Conservation (phyloP, 2,329 filamentous ascomycete genomes). For the Clonostachys rosea region DNA sequence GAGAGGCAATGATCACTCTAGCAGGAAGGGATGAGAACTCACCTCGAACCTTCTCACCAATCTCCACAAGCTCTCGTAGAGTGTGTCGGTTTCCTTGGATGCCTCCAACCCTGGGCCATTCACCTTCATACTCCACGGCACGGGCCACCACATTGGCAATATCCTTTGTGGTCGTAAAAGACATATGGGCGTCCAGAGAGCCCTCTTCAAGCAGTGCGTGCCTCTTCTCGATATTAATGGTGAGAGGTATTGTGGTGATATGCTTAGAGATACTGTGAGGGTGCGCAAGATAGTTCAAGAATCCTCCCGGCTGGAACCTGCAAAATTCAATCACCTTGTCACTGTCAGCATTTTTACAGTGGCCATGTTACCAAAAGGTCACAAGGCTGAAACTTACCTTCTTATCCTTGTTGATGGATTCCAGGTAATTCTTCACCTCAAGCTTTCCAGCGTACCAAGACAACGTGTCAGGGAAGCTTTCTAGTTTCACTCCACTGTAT, state of each 20-base stretch:
- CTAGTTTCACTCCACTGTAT: too few relatives aligned
- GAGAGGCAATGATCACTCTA: too few relatives aligned
- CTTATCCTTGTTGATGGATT: conserved; percentile 40
- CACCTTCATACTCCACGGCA: conserved; percentile 35
- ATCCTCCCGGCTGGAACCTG: conserved; percentile 50
- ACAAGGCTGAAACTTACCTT: conserved; percentile 19
- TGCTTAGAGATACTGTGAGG: conserved; percentile 40
- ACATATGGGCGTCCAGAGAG: conserved; percentile 36
- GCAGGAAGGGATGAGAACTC: not conserved
- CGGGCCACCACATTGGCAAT: conserved; percentile 29
- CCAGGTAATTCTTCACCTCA: conserved; percentile 41
- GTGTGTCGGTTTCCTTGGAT: conserved; percentile 30
- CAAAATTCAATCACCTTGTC: conserved; percentile 48
- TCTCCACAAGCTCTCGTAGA: conserved; percentile 24
- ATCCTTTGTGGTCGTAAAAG: conserved; percentile 37
- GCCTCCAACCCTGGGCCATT: conserved; percentile 35
- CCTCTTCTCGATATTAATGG: conserved; percentile 32
- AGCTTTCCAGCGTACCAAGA: conserved; percentile 42
- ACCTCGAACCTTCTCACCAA: conserved; percentile 36
- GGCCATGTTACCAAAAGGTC: too few relatives aligned
- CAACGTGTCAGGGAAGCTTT: too few relatives aligned
- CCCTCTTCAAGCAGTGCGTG: conserved; percentile 49
- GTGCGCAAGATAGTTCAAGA: conserved; percentile 48
- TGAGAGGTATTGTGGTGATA: conserved; percentile 32
- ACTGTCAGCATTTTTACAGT: too few relatives aligned